Base-by-base conservation (phyloP, 345 rosid genomes). In the Pugionium cornutum region DNA sequence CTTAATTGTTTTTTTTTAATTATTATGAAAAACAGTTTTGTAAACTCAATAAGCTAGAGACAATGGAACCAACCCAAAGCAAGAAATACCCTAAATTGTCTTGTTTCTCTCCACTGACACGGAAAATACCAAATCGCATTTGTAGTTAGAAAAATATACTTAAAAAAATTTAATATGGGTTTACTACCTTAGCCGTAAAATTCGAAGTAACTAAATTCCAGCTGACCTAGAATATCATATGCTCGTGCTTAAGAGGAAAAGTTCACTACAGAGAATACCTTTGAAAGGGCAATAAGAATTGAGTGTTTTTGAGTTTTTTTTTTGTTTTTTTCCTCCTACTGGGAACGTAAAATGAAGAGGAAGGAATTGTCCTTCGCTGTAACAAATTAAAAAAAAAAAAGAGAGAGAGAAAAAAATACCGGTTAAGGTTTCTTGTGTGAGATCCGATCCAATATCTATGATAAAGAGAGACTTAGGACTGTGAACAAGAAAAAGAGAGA, bases 241-340 rank as follows among this genome's bases (percentile, higher is more conserved):
- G 66, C 66, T 72, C 53, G 50, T 18, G 18, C 18, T 18, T 8
- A 57, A 57, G 32, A 72, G 43, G 4, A 42, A 69, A 43, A 47
- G 5, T 3, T 34, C 5, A 34, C 3, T 3, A 34, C 36, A 72
- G 58, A 65, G 30, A 65, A 58, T 65, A 65, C 66, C 66, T 43
- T 51, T 72, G 66, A 51, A 25, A 53, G 69, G 54, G 45, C 67
- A 60, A 44, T 61, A 28, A 51, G 55, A 56, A 66, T 35, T 66
- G 36, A 44, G 9, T 54, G 4, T 27, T 54, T 45, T 1, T 2
- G 36, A 55, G 39, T 7, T 5, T 11, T 58, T 58, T 48, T 30
- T 1, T 32, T 9, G 18, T 9, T 42, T 53, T 45, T 9, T 7
- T 4, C 39, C 46, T 55, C 54, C 35, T 44, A 54, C 30, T 3